Evolutionary conservation across 768 basidiomycete genomes (phyloP), one percentile per base, ranked within the genome.

Genomic region (Calocera viscosa): DNA sequence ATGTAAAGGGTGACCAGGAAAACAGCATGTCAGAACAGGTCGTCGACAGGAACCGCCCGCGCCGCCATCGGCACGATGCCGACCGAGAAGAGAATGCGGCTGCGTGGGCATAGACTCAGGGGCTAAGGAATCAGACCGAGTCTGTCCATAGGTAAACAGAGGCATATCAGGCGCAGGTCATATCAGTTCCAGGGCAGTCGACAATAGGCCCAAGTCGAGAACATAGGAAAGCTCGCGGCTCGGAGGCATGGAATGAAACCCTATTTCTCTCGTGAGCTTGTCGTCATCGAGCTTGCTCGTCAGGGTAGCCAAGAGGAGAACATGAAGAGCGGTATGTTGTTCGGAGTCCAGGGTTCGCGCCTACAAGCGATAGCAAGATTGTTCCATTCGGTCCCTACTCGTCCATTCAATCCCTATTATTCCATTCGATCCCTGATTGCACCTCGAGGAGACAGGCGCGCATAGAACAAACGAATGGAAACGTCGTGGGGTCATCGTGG

Each of bases 101-200:
- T 49, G 53, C 19, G 53, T 5, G 30, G 53, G 5, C 26, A 32
- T 28, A 11, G 30, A 16, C 30, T 26, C 53, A 60, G 53, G 53
- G 53, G 53, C 53, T 5, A 28, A 60, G 53, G 53, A 11, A 60
- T 60, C 14, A 60, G 53, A 60, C 53, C 53, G 26, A 60, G 26
- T 28, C 26, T 26, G 53, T 30, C 53, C 53, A 60, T 28, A 26
- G 53, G 53, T 60, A 60, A 30, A 60, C 53, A 60, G 53, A 60
- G 53, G 14, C 53, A 60, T 60, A 32, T 60, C 53, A 60, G 30
- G 53, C 14, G 53, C 53, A 28, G 2, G 53, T 5, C 30, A 60
- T 60, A 60, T 60, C 53, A 60, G 11, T 28, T 60, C 30, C 53
- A 60, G 53, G 53, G 30, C 53, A 60, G 24, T 11, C 11, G 10